Evolutionary conservation across 2,329 filamentous ascomycete species (phyloP).

Genomic region (Penicillium thymicola): DNA sequence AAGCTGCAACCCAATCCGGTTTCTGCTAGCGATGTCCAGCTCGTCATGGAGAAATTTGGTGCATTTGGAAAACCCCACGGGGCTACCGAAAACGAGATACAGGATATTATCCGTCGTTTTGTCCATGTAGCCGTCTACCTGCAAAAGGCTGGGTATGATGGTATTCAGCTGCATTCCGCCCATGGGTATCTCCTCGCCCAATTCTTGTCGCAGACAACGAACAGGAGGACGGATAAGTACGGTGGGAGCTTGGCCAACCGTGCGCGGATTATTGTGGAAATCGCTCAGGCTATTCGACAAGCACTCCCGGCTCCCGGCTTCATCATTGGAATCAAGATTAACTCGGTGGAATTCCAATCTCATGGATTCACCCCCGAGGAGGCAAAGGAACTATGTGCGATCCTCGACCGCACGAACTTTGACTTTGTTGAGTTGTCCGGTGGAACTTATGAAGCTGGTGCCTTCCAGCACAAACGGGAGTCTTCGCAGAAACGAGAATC

Average conservation of each 20-base stretch:
- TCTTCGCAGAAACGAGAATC: constrained; percentile 55
- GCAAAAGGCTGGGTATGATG: constrained; percentile 22
- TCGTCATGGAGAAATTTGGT: constrained; percentile 16
- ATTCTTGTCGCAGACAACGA: constrained; percentile 17
- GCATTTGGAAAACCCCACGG: constrained; percentile 19
- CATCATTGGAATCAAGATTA: constrained; percentile 18
- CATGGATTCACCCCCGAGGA: constrained; percentile 5
- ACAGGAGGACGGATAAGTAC: constrained; percentile 20
- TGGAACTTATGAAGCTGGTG: constrained; percentile 57
- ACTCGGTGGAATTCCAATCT: constrained; percentile 7
- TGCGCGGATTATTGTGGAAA: constrained; percentile 20
- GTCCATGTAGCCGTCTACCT: constrained; percentile 22
- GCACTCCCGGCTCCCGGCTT: constrained; percentile 14
- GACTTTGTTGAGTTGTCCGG: constrained; percentile 56
- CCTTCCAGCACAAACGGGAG: constrained; percentile 53
- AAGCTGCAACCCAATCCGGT: constrained; percentile 23
- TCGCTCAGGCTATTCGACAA: constrained; percentile 18
- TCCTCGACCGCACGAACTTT: constrained; percentile 30
- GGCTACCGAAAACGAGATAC: constrained; percentile 16
- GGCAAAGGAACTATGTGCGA: constrained; percentile 33
- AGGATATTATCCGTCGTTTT: constrained; percentile 18
- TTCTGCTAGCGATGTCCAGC: constrained; percentile 21
- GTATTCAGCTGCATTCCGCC: constrained; percentile 17
- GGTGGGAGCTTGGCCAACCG: constrained; percentile 22
- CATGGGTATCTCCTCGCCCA: constrained; percentile 25